Percentiles rank a stretch among this genome's conserved stretches.
Conservation (phyloP, 495 filamentous ascomycete genomes). For the Aspergillus sclerotioniger region DNA sequence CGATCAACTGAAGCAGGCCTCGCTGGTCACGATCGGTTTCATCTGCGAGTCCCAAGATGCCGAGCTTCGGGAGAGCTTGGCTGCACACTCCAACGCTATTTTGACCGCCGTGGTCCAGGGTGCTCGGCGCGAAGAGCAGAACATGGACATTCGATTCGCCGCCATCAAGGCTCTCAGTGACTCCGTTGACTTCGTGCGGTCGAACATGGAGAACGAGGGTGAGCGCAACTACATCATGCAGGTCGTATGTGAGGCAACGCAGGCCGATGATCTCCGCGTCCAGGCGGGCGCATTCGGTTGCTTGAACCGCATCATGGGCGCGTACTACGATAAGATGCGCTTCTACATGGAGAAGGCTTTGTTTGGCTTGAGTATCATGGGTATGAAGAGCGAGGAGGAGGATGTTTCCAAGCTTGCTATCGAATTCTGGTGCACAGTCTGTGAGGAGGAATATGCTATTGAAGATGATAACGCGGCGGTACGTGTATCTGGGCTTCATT, state of each 20-base stretch:
- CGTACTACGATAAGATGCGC: conserved; percentile 99
- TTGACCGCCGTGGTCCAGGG: conserved; percentile 96
- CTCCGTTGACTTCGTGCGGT: conserved; percentile 94
- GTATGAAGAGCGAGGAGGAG: conserved; percentile 97
- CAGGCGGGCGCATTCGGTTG: conserved; percentile 96
- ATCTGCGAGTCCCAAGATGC: conserved; percentile 94
- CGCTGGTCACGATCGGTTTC: conserved; percentile 90
- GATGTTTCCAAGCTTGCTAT: conserved; percentile 97
- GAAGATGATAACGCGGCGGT: conserved; percentile 94
- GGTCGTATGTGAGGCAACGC: conserved; percentile 97
- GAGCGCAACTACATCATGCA: conserved; percentile 99
- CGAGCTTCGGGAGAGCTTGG: conserved; percentile 78
- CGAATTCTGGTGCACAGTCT: conserved; percentile 99
- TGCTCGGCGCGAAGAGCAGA: conserved; percentile 91
- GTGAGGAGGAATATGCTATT: conserved; percentile 95
- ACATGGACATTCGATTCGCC: conserved; percentile 82
- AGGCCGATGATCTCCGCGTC: conserved; percentile 82
- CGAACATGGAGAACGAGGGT: conserved; percentile 98
- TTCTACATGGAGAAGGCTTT: conserved; percentile 99
- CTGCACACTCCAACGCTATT: conserved; percentile 91
- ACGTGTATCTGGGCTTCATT: conserved; percentile 21
- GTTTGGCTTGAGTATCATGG: conserved; percentile 96
- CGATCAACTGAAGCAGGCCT: conserved; percentile 88
- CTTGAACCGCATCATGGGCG: conserved; percentile 93
- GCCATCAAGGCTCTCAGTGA: conserved; percentile 93